Evolutionary conservation across 192 early-diverging fungal genomes (phyloP).

Genomic region (Phycomyces nitens): DNA sequence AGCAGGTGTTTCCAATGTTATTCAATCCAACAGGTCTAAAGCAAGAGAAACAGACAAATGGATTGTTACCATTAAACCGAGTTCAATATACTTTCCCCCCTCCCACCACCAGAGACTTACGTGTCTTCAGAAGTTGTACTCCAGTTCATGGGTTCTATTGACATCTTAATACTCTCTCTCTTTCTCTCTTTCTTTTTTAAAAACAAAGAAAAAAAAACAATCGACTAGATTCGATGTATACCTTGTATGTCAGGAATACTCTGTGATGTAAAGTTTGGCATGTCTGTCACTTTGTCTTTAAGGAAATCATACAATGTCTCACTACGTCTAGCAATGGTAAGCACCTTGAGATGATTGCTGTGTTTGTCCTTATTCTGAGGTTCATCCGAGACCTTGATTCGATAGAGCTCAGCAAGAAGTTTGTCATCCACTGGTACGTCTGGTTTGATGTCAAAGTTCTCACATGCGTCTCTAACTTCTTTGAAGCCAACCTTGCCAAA

Average conservation of each 20-base stretch:
- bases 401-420: constrained; percentile 27
- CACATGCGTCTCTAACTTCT: constrained; percentile 43
- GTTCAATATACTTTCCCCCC: neutral
- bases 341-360: constrained; percentile 19
- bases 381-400: constrained; percentile 34
- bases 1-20: constrained; percentile 89
- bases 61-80: no score
- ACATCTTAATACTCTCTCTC: no score
- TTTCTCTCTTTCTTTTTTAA: no score
- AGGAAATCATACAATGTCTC: constrained; percentile 14
- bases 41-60: neutral
- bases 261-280: neutral
- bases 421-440: constrained; percentile 35
- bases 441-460: constrained; percentile 37
- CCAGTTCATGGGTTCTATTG: no score
- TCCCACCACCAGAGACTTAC: no score
- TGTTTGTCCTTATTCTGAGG: constrained; percentile 21
- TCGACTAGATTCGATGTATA: no score
- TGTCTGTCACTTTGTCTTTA: constrained; percentile 4
- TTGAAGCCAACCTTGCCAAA: constrained; percentile 46
- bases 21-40: constrained; percentile 66
- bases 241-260: no score
- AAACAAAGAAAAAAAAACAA: neutral
- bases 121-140: no score
- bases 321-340: constrained; percentile 26